Base-by-base conservation (phyloP, 257 asterid species). In the Nicotiana tomentosiformis region DNA sequence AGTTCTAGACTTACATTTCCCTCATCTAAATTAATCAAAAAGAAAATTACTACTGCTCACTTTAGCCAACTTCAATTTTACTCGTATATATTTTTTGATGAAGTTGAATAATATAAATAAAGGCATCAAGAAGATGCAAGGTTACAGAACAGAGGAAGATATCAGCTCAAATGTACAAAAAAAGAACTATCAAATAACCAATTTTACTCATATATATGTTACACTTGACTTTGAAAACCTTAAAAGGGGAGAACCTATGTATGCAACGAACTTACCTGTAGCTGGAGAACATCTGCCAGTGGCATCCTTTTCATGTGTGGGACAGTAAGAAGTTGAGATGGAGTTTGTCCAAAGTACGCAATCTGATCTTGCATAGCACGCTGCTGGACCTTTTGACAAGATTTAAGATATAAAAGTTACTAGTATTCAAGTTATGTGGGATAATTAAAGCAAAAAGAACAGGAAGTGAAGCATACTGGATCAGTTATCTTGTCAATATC, bases 261-360 rank as follows among this genome's bases (percentile, higher is more conserved):
- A 51, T 11, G 30, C 46, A 66, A 49, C 20, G 29, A 60, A 33
- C 11, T 66, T 83, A 94, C 99, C 99, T 96, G 99, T 91, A 94
- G 89, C 88, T 94, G 97, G 91, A 96, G 98, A 87, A 93, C 96
- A 82, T 96, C 99, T 81, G 90, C 88, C 68, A 94, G 89, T 4
- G 93, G 88, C 97, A 91, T 90, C 88, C 97, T 88, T 88, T 94
- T 94, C 89, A 92, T 89, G 94, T 94, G 99, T 81, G 99, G 98
- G 64, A 86, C 86, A 15, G 94, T 92, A 57, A 96, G 89, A 88
- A 96, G 97, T 87, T 96, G 99, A 23, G 98, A 96, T 20, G 99
- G 99, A 84, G 99, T 96, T 90, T 96, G 99, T 81, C 99, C 99
- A 78, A 96, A 96, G 89, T 93, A 96, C 55, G 99, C 96, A 87